Evolutionary conservation across 169 alveolate species (phyloP).

Genomic region (Plasmodium billcollinsi): DNA sequence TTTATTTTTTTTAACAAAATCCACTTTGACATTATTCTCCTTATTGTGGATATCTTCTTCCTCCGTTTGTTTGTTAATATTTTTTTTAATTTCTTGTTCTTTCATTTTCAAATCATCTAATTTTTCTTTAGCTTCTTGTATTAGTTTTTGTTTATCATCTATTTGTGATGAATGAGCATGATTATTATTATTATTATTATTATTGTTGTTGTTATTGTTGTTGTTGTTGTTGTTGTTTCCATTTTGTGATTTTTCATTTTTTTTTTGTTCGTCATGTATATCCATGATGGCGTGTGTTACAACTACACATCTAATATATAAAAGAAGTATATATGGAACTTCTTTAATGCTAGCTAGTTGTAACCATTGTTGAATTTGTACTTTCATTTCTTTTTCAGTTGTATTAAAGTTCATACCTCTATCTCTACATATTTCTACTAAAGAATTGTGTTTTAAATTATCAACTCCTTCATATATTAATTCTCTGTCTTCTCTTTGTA

Average conservation of each 20-base stretch:
- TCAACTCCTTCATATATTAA: conserved; percentile 93
- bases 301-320: conserved; percentile 91
- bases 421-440: conserved; percentile 89
- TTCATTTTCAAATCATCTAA: conserved; percentile 58
- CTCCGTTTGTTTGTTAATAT: conserved; percentile 53
- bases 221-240: neutral
- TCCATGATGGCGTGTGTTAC: conserved; percentile 90
- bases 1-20: conserved; percentile 44
- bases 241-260: neutral
- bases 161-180: neutral
- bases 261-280: conserved; percentile 69
- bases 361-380: conserved; percentile 88
- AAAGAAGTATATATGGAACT: conserved; percentile 87
- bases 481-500: conserved; percentile 90
- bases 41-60: conserved; percentile 32
- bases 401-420: conserved; percentile 90
- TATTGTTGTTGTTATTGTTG: neutral
- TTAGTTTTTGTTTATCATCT: conserved; percentile 55
- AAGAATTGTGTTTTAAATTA: conserved; percentile 85
- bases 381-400: conserved; percentile 83
- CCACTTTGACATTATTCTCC: conserved; percentile 24
- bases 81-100: conserved; percentile 74
- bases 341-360: conserved; percentile 89
- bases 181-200: neutral
- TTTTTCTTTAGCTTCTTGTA: conserved; percentile 74